phyloP scores from a whole-genome alignment of 2,329 filamentous ascomycete genomes.

The Pseudogymnoascus sp. region DNA sequence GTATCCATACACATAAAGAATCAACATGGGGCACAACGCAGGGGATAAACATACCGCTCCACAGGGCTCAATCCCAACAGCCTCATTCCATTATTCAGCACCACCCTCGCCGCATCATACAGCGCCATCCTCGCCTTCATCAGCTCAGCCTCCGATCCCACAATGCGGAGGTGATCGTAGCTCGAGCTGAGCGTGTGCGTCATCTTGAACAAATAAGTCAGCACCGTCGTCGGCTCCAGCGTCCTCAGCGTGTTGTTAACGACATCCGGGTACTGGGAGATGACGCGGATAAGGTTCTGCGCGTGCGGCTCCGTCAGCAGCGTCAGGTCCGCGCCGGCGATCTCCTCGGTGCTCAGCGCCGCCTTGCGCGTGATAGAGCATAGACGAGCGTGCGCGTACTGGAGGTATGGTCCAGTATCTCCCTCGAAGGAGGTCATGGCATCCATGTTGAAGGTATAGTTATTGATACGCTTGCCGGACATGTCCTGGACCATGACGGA shows the following conservation, averaged over 20 bases:
- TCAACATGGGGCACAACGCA: neutral
- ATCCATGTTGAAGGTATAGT: slow-evolving; percentile 70
- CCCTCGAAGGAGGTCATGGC: slow-evolving; percentile 79
- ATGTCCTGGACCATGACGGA: slow-evolving; percentile 98
- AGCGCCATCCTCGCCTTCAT: slow-evolving; percentile 68
- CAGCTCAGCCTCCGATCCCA: slow-evolving; percentile 69
- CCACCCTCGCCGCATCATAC: slow-evolving; percentile 68
- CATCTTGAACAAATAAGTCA: slow-evolving; percentile 77
- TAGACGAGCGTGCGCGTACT: slow-evolving; percentile 73
- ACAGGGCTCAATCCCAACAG: slow-evolving; percentile 73
- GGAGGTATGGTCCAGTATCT: slow-evolving; percentile 77
- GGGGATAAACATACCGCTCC: slow-evolving; percentile 40
- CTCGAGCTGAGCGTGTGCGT: slow-evolving; percentile 72
- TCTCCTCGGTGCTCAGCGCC: slow-evolving; percentile 46
- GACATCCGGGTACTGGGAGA: slow-evolving; percentile 82
- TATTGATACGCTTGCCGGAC: slow-evolving; percentile 76
- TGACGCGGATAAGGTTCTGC: slow-evolving; percentile 62
- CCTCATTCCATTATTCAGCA: slow-evolving; percentile 77
- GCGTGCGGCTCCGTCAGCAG: slow-evolving; percentile 68
- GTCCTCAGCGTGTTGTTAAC: slow-evolving; percentile 79
- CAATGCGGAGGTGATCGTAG: slow-evolving; percentile 75
- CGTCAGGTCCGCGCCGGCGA: slow-evolving; percentile 56
- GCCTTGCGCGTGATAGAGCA: slow-evolving; percentile 55
- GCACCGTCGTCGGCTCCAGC: slow-evolving; percentile 62
- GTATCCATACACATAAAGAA: neutral